Conservation (phyloP, 345 rosid species). For the Alliaria petiolata region DNA sequence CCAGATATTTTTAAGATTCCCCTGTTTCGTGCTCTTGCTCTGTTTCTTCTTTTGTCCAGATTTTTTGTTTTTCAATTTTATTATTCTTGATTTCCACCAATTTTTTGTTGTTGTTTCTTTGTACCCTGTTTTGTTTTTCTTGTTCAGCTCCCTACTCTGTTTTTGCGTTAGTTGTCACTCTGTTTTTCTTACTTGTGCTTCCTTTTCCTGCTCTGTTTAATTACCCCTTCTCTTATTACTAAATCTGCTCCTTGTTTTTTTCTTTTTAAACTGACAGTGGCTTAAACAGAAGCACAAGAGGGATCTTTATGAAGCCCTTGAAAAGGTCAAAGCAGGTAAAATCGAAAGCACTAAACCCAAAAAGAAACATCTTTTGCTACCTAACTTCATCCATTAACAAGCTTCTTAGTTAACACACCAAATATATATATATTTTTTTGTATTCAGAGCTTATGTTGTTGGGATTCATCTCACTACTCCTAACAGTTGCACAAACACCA, state of each 20-base stretch:
- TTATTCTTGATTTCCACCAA: not conserved
- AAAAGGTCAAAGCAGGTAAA: conserved; percentile 77
- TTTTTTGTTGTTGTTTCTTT: not conserved
- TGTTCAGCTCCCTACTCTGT: not conserved
- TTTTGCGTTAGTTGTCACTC: not conserved
- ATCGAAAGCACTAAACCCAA: not conserved
- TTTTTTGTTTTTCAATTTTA: not conserved
- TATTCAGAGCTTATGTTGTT: conserved; percentile 60
- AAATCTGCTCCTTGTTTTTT: not conserved
- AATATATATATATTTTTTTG: not conserved
- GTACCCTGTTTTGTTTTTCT: not conserved
- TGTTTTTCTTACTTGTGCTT: not conserved
- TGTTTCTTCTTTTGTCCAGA: not conserved
- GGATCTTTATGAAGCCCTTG: conserved; percentile 65
- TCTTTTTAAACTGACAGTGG: conserved; percentile 42
- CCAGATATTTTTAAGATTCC: not conserved
- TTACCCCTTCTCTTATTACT: not conserved
- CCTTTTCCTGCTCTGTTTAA: not conserved
- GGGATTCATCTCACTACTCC: conserved; percentile 77
- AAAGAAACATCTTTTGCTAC: not conserved
- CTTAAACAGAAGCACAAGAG: conserved; percentile 48
- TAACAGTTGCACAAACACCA: conserved; percentile 47
- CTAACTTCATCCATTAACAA: conserved; percentile 6
- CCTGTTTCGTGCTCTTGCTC: conserved; percentile 49
- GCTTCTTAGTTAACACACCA: not conserved